Evolutionary conservation across 192 early-diverging fungal species (phyloP).

Genomic region (Coemansia sp.): DNA sequence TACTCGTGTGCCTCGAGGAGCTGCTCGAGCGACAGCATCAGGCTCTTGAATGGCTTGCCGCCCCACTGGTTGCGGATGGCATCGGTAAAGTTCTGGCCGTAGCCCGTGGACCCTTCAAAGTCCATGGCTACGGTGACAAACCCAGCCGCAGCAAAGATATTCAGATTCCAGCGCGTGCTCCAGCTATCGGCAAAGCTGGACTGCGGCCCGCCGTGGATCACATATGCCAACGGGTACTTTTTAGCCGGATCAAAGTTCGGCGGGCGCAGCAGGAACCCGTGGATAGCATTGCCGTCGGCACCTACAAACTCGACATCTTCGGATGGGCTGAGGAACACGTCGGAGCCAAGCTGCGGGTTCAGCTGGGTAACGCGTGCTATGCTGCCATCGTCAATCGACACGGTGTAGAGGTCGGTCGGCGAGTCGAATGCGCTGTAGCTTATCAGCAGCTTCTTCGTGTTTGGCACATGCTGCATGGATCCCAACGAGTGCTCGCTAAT

Average conservation of each 20-base stretch:
- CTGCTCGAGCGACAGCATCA: conserved; percentile 70
- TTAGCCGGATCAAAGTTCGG: conserved; percentile 51
- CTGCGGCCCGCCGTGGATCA: conserved; percentile 86
- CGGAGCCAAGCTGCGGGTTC: conserved; percentile 31
- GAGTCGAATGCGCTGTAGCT: conserved; percentile 54
- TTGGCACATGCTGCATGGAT: conserved; percentile 42
- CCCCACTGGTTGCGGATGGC: conserved; percentile 81
- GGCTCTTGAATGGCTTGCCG: conserved; percentile 65
- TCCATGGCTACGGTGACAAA: conserved; percentile 74
- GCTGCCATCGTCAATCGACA: conserved; percentile 32
- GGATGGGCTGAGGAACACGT: conserved; percentile 49
- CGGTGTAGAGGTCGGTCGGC: conserved; percentile 54
- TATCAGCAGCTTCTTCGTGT: conserved; percentile 45
- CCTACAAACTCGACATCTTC: conserved; percentile 71
- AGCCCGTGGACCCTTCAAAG: conserved; percentile 77
- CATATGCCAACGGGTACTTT: conserved; percentile 74
- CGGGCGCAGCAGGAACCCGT: conserved; percentile 46
- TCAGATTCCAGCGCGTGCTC: conserved; percentile 76
- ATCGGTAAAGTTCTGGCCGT: conserved; percentile 74
- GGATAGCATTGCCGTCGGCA: conserved; percentile 50
- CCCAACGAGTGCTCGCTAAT: conserved; percentile 53
- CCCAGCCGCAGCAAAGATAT: conserved; percentile 70
- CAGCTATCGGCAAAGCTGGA: conserved; percentile 48
- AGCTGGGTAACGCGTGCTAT: conserved; percentile 48
- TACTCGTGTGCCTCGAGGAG: conserved; percentile 41